phyloP scores from a whole-genome alignment of 192 early-diverging fungal species.

The Helicostylum pulchrum region DNA sequence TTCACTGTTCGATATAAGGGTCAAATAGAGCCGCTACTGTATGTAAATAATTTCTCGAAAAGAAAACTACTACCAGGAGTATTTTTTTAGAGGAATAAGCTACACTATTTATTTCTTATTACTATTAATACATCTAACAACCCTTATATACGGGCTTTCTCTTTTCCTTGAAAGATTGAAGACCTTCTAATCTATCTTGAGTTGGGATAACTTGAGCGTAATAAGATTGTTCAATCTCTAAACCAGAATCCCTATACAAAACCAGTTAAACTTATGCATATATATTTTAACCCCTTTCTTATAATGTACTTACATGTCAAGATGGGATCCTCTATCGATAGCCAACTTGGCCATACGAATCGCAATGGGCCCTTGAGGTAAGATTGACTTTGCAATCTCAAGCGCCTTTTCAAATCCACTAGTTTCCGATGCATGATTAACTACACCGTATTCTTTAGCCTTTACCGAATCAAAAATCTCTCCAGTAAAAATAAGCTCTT shows the following conservation, averaged over 20 bases:
- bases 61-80: too few relatives aligned
- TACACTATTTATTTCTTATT: too few relatives aligned
- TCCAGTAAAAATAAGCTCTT: conserved; percentile 92
- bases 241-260: conserved; percentile 62
- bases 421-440: conserved; percentile 72
- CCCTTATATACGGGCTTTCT: conserved; percentile 34
- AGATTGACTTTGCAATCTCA: conserved; percentile 73
- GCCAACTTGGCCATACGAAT: conserved; percentile 89
- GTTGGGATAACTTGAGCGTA: conserved; percentile 95
- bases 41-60: too few relatives aligned
- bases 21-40: too few relatives aligned
- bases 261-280: background rate
- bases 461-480: conserved; percentile 58
- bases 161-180: conserved; percentile 47
- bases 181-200: conserved; percentile 88
- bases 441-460: conserved; percentile 70
- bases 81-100: too few relatives aligned
- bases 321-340: conserved; percentile 74
- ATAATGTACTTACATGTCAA: conserved; percentile 73
- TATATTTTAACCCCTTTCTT: background rate
- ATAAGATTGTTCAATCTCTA: conserved; percentile 91
- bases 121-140: conserved; percentile 12
- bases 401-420: conserved; percentile 71
- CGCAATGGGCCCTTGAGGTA: conserved; percentile 83
- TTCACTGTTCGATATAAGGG: too few relatives aligned